Evolutionary conservation across 352 stramenopile species (phyloP), one percentile per base, ranked within the genome.

Genomic region (Pythium folliculosum): DNA sequence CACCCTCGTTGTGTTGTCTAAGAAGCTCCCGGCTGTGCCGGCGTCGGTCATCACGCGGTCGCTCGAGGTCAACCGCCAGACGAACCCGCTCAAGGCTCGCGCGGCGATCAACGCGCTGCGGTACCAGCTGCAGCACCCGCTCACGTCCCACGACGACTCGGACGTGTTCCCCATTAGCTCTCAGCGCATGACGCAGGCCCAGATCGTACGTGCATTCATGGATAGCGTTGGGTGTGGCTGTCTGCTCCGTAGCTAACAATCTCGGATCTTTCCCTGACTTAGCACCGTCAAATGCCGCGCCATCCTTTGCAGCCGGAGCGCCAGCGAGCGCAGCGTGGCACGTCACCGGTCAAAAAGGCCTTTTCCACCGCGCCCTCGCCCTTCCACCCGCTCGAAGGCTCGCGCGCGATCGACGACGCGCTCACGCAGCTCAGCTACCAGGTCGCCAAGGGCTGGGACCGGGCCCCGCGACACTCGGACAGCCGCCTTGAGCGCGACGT

Each of bases 91-190:
- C 58, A 87, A 90, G 44, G 77, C 81, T 12, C 69, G 71, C 23
- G 83, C 80, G 30, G 84, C 82, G 8, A 76, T 89, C 58, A 92
- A 92, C 23, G 84, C 84, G 45, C 76, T 92, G 38, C 82, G 82
- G 0, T 91, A 92, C 47, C 83, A 94, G 44, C 68, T 94, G 12
- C 71, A 87, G n/a, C 83, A 94, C 52, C 86, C 86, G 0, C 69
- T 94, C 17, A 94, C 84, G 32, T 89, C 86, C 1, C 86, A 92
- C 49, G 84, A 92, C 65, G 84, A 94, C 62, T 83, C 75, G 27
- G 79, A 89, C 9, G 52, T 92, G 21, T 76, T 74, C 59, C 74
- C 75, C 32, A 49, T 72, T 2, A 78, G 73, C 56, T 88, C 77
- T 22, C 78, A 89, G 58, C 71, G 74, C 22, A 63, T 71, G 25